A percentile compares a stretch with the other conserved stretches of the same genome.
Conservation (phyloP, 208 protist genomes). For the Spongospora subterranea region DNA sequence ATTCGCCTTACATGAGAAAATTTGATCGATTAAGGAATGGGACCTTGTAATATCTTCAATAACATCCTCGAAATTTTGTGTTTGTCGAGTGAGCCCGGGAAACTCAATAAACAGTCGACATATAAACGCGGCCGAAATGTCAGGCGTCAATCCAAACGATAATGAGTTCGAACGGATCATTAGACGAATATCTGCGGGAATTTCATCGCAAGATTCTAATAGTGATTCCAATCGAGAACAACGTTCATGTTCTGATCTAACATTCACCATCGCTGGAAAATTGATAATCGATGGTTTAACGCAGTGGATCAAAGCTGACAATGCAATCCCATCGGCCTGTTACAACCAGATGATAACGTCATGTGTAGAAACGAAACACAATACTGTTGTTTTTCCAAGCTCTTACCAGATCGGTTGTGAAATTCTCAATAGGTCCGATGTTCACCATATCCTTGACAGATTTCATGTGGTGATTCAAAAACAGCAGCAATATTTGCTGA, state of each 20-base stretch:
- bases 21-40: no score
- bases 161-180: neutral
- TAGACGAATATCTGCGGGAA: neutral
- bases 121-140: neutral
- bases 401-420: neutral
- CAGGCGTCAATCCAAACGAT: neutral
- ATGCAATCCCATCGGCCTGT: neutral
- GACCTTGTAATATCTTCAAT: no score
- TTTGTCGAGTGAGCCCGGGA: neutral
- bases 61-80: neutral
- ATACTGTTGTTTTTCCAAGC: neutral
- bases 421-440: constrained; percentile 29
- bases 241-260: neutral
- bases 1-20: no score
- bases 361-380: neutral
- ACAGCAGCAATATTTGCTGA: neutral
- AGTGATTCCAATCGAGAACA: neutral
- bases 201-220: neutral
- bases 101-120: neutral
- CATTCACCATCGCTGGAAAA: neutral
- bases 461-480: neutral
- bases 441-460: no score
- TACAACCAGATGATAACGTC: neutral
- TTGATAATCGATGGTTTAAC: neutral
- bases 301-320: neutral